Conservation (phyloP, 1,139 yeast genomes). For the Hanseniaspora sp. region DNA sequence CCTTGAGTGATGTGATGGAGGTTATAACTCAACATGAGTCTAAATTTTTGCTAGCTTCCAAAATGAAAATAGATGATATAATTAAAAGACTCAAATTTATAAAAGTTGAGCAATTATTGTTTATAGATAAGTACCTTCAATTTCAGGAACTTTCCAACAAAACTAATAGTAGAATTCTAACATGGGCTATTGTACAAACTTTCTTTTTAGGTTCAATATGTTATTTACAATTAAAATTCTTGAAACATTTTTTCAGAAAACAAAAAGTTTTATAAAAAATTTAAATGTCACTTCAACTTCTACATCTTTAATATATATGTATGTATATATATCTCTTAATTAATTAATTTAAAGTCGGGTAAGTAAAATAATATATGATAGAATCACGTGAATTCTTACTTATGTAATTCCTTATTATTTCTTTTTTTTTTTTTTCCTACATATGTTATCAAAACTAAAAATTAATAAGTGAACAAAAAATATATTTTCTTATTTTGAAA, state of each 20-base stretch:
- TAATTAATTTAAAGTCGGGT: too few species aligned
- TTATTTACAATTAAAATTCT: constrained; percentile 49
- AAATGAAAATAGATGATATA: constrained; percentile 36
- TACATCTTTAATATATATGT: too few species aligned
- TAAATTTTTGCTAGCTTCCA: constrained; percentile 25
- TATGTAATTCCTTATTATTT: background rate
- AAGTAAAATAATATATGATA: background rate
- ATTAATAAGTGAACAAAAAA: too few species aligned
- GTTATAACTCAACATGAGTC: constrained; percentile 35
- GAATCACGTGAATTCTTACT: background rate
- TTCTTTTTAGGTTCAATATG: constrained; percentile 40
- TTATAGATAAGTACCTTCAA: constrained; percentile 42
- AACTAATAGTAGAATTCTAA: constrained; percentile 42
- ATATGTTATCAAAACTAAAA: background rate
- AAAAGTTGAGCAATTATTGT: constrained; percentile 41
- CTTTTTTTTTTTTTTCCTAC: background rate
- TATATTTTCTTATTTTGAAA: too few species aligned
- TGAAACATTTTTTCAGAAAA: constrained; percentile 51
- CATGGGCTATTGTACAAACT: constrained; percentile 47
- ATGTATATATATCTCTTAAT: too few species aligned
- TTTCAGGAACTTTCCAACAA: constrained; percentile 47
- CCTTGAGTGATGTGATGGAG: constrained; percentile 37
- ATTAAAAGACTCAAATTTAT: constrained; percentile 40
- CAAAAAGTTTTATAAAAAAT: constrained; percentile 41
- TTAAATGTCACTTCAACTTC: too few species aligned